Conservation (phyloP, 2,329 filamentous ascomycete genomes). For the Aspergillus fischeri region DNA sequence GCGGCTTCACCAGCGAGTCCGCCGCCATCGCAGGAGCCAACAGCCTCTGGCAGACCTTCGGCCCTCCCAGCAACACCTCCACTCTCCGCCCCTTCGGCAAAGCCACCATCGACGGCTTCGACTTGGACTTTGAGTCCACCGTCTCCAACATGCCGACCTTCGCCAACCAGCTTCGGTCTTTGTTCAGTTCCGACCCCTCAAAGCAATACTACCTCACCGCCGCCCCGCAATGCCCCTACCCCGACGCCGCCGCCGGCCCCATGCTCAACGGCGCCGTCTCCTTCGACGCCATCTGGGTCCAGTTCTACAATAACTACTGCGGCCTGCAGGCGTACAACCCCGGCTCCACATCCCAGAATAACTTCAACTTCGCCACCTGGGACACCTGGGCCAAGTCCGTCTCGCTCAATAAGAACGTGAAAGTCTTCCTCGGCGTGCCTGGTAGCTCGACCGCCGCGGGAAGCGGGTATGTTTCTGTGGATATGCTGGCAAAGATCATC, state of each 20-base stretch:
- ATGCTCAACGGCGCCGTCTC: conserved; percentile 53
- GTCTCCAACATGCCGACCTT: conserved; percentile 60
- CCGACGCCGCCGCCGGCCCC: conserved; percentile 56
- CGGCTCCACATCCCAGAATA: conserved; percentile 44
- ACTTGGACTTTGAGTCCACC: conserved; percentile 67
- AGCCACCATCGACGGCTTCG: conserved; percentile 68
- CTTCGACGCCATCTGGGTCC: conserved; percentile 60
- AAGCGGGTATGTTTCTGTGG: conserved; percentile 51
- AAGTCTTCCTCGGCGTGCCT: conserved; percentile 59
- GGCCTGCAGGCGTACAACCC: conserved; percentile 52
- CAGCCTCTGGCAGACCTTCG: conserved; percentile 67
- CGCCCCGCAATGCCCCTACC: conserved; percentile 65
- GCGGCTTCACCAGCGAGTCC: conserved; percentile 54
- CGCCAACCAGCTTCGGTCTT: conserved; percentile 52
- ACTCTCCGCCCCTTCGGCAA: conserved; percentile 63
- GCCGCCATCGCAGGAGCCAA: conserved; percentile 56
- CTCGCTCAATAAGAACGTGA: conserved; percentile 57
- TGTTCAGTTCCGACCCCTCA: conserved; percentile 50
- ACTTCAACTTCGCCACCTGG: conserved; percentile 63
- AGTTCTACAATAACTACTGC: conserved; percentile 69
- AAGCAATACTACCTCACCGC: conserved; percentile 59
- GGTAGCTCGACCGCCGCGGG: conserved; percentile 52
- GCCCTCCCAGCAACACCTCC: conserved; percentile 47
- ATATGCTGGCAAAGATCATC: conserved; percentile 49
- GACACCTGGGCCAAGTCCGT: conserved; percentile 59